Conservation (phyloP, 1,284 basidiomycete species). For the Rhodotorula sp. region DNA sequence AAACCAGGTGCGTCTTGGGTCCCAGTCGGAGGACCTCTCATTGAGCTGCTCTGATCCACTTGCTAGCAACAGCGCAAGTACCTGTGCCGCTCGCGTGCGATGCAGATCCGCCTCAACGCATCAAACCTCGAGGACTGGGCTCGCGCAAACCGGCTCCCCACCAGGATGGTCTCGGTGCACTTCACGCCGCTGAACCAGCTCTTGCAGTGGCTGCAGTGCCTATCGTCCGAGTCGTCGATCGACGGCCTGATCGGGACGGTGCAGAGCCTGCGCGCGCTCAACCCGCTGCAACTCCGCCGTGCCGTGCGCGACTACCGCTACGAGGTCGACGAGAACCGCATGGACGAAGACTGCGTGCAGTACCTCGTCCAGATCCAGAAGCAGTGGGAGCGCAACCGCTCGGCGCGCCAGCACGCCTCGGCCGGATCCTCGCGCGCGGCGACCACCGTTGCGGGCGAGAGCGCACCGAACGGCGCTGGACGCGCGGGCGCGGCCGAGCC, state of each 20-base stretch:
- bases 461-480: neutral
- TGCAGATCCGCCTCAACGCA: conserved; percentile 88
- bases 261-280: conserved; percentile 79
- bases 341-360: conserved; percentile 92
- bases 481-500: neutral
- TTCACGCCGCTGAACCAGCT: conserved; percentile 83
- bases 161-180: conserved; percentile 70
- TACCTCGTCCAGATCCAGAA: conserved; percentile 91
- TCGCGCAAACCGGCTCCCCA: conserved; percentile 70
- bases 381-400: conserved; percentile 74
- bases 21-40: neutral
- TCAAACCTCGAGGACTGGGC: conserved; percentile 90
- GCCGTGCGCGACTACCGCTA: conserved; percentile 93
- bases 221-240: conserved; percentile 79
- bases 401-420: conserved; percentile 20
- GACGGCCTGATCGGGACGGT: conserved; percentile 84
- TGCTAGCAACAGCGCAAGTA: conserved; percentile 69
- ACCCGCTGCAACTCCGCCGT: conserved; percentile 91
- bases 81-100: conserved; percentile 83
- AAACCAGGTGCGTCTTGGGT: conserved; percentile 54
- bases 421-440: conserved; percentile 1
- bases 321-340: conserved; percentile 85
- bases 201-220: conserved; percentile 79
- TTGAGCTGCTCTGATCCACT: no score
- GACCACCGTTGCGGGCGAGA: neutral